Evolutionary conservation across 2,329 filamentous ascomycete species (phyloP), one percentile per base, ranked within the genome.

Genomic region (Aspergillus pseudoterreus): DNA sequence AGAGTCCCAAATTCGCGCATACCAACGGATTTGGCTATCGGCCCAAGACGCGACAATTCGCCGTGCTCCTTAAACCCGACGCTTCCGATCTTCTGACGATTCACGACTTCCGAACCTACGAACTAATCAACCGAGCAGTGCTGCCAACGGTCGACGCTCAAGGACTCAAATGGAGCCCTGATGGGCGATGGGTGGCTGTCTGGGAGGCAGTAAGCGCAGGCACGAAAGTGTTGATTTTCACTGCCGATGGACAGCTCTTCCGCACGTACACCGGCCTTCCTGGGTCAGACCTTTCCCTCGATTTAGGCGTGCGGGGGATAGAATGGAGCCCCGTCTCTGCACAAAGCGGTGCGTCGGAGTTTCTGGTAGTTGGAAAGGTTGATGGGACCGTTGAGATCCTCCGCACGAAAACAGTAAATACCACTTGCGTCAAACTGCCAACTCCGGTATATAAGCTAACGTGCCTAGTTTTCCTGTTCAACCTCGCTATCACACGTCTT

Each of bases 211-310:
- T 80, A 2, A 78, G 76, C 50, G 67, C 70, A 6, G 77, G 78
- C 6, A 78, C 77, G 32, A 77, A 74, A 49, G 62, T 83, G 10
- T 66, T 77, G 49, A 73, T 85, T 38, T 82, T 79, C 58, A 84
- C 82, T 1, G 78, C 81, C 2, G 81, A 84, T 58, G 82, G 81
- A 1, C 75, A 84, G 55, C 69, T 78, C 4, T 85, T 79, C 65
- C 75, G 80, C 49, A 79, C 76, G 0, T 81, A 80, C 55, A 69
- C 70, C 4, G 74, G 75, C 4, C 62, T 64, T 6, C 53, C 63
- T 4, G 69, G 69, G 11, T 61, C 70, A 4, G 68, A 69, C 43
- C 63, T 60, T 19, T 64, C 72, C 4, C 63, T 69, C 51, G 77
- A 78, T 32, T 60, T 81, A 17, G 80, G 80, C 0, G 72, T 81